phyloP scores from a whole-genome alignment of 352 stramenopile genomes.

The Phytophthora ramorum region DNA sequence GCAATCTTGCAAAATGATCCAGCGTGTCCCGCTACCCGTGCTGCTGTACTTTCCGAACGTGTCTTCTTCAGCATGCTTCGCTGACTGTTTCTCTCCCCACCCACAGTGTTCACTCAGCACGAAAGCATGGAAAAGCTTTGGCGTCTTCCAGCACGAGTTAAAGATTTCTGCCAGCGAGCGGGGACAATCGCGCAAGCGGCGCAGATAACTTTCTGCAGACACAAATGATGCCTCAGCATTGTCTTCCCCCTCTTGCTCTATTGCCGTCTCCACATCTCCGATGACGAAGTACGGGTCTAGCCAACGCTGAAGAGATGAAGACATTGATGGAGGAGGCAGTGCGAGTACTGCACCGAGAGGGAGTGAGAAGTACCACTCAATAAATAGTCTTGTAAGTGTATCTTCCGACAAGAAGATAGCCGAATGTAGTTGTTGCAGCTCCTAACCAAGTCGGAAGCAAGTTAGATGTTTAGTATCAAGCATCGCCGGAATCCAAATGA shows the following conservation, averaged over 20 bases:
- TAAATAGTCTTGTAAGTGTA: conserved; percentile 64
- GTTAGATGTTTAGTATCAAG: conserved; percentile 1
- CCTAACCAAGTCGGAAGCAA: conserved; percentile 38
- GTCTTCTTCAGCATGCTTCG: conserved; percentile 72
- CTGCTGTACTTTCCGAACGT: conserved; percentile 77
- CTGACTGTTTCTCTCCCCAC: conserved; percentile 70
- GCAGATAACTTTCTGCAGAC: conserved; percentile 35
- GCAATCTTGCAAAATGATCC: conserved; percentile 75
- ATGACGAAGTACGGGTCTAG: conserved; percentile 65
- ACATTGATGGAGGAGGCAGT: conserved; percentile 66
- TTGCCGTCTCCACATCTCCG: conserved; percentile 39
- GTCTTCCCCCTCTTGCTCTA: conserved; percentile 42
- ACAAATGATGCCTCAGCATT: conserved; percentile 31
- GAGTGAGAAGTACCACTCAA: conserved; percentile 88
- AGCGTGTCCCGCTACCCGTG: conserved; percentile 64
- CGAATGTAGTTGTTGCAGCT: conserved; percentile 67
- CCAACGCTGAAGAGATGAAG: conserved; percentile 83
- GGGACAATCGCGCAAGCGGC: conserved; percentile 49
- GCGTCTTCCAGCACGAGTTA: conserved; percentile 62
- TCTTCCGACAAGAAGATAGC: conserved; percentile 63
- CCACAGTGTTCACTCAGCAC: conserved; percentile 71
- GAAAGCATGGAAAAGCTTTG: conserved; percentile 75
- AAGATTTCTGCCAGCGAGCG: conserved; percentile 58
- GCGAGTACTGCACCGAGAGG: conserved; percentile 63
- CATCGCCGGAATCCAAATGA: background rate